phyloP scores from a whole-genome alignment of 2,329 filamentous ascomycete species.

The Curvularia verruculosa region DNA sequence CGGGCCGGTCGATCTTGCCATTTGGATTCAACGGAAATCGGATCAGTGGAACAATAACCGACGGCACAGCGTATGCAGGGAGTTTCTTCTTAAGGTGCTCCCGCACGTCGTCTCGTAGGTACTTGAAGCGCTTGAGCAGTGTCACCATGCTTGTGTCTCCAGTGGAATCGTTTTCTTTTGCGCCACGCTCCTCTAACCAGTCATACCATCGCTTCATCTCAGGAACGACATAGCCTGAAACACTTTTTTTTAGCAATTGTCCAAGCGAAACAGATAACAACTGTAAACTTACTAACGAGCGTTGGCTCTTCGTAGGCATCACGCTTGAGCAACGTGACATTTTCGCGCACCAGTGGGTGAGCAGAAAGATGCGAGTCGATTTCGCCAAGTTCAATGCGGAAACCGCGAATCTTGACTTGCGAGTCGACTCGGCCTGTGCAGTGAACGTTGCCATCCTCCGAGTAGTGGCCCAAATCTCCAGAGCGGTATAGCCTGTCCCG shows the following conservation, averaged over 20 bases:
- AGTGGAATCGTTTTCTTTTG: constrained; percentile 45
- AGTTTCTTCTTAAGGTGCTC: constrained; percentile 75
- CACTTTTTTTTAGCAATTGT: constrained; percentile 11
- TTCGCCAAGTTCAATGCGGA: constrained; percentile 92
- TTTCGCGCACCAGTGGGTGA: constrained; percentile 78
- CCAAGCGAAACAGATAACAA: not conserved
- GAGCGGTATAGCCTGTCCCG: constrained; percentile 86
- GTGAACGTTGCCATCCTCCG: constrained; percentile 72
- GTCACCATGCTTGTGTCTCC: constrained; percentile 60
- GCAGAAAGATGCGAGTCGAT: constrained; percentile 84
- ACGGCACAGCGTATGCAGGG: constrained; percentile 76
- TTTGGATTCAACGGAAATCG: constrained; percentile 70
- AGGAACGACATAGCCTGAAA: constrained; percentile 74
- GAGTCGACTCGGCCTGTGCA: constrained; percentile 81
- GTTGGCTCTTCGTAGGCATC: constrained; percentile 85
- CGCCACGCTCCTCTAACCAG: constrained; percentile 62
- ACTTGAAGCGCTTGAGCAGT: constrained; percentile 66
- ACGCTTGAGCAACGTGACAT: constrained; percentile 81
- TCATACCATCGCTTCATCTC: constrained; percentile 75
- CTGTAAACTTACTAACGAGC: constrained; percentile 67
- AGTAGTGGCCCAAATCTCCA: constrained; percentile 82
- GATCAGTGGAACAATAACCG: constrained; percentile 73
- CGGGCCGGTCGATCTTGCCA: constrained; percentile 79
- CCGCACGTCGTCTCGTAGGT: constrained; percentile 64
- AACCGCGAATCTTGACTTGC: constrained; percentile 95